phyloP scores from a whole-genome alignment of 176 grass and related monocot species.

The Puccinellia tenuiflora region DNA sequence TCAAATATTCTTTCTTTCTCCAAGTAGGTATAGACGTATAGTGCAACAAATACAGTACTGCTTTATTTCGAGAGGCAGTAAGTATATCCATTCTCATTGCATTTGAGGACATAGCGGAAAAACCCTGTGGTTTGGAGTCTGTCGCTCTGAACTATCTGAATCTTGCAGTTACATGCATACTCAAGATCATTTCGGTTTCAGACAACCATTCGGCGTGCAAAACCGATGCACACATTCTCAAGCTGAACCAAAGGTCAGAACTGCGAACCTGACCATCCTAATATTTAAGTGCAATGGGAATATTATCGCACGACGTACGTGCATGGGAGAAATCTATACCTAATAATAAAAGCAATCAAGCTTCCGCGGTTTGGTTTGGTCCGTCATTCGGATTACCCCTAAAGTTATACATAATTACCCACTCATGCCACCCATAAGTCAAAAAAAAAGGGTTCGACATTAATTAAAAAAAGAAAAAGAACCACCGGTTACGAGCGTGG shows the following conservation, averaged over 20 bases:
- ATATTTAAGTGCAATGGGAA: neutral
- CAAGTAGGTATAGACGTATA: slow-evolving; percentile 1
- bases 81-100: neutral
- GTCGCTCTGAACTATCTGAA: neutral
- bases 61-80: neutral
- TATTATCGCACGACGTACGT: neutral
- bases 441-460: too few relatives aligned
- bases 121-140: neutral
- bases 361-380: too few relatives aligned
- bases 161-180: neutral
- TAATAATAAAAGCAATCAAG: too few relatives aligned
- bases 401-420: too few relatives aligned
- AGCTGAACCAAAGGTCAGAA: neutral
- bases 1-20: neutral
- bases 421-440: too few relatives aligned
- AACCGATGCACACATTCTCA: neutral
- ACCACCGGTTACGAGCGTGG: too few relatives aligned
- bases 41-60: neutral
- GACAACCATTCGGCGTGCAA: neutral
- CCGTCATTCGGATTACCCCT: too few relatives aligned
- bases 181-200: neutral
- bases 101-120: neutral
- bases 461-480: too few relatives aligned
- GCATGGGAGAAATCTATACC: neutral
- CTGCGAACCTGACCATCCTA: neutral